Evolutionary conservation across 2,329 filamentous ascomycete genomes (phyloP).

Genomic region (Hypoxylon sp.): DNA sequence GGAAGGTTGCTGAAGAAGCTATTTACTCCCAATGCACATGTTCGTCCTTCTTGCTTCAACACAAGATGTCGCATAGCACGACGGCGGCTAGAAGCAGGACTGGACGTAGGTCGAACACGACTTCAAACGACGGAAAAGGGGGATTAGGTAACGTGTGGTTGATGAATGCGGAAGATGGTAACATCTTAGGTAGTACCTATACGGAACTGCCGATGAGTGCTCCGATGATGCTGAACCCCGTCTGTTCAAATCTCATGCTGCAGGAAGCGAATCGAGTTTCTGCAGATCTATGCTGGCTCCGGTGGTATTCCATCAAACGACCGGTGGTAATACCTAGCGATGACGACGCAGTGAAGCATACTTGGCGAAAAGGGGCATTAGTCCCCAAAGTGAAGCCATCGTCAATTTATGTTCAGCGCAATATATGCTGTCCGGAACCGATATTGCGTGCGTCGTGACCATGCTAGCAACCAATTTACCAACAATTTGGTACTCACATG

Average conservation of each 20-base stretch:
- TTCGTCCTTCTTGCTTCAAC: slow-evolving; percentile 29
- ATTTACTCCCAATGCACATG: slow-evolving; percentile 15
- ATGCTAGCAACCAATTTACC: slow-evolving; percentile 38
- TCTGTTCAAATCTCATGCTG: slow-evolving; percentile 35
- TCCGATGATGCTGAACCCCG: slow-evolving; percentile 40
- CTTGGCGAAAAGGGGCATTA: neutral
- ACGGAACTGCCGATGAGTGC: slow-evolving; percentile 39
- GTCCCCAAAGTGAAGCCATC: slow-evolving; percentile 34
- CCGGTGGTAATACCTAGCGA: slow-evolving; percentile 15
- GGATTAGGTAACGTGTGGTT: slow-evolving; percentile 32
- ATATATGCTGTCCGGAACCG: slow-evolving; percentile 9
- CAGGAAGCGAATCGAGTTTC: slow-evolving; percentile 27
- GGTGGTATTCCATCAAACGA: slow-evolving; percentile 20
- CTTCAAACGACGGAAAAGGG: slow-evolving; percentile 35
- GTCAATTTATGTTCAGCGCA: slow-evolving; percentile 21
- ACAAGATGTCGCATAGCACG: slow-evolving; percentile 33
- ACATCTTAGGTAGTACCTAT: slow-evolving; percentile 36
- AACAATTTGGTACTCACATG: slow-evolving; percentile 24
- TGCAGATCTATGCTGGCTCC: slow-evolving; percentile 19
- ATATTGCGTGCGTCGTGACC: slow-evolving; percentile 11
- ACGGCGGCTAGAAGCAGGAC: slow-evolving; percentile 35
- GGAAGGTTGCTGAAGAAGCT: neutral
- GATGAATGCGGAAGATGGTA: slow-evolving; percentile 35
- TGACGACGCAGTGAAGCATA: neutral
- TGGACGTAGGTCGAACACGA: slow-evolving; percentile 33